Evolutionary conservation across 148 eudicot species (phyloP).

Genomic region (Fagopyrum homotropicum): DNA sequence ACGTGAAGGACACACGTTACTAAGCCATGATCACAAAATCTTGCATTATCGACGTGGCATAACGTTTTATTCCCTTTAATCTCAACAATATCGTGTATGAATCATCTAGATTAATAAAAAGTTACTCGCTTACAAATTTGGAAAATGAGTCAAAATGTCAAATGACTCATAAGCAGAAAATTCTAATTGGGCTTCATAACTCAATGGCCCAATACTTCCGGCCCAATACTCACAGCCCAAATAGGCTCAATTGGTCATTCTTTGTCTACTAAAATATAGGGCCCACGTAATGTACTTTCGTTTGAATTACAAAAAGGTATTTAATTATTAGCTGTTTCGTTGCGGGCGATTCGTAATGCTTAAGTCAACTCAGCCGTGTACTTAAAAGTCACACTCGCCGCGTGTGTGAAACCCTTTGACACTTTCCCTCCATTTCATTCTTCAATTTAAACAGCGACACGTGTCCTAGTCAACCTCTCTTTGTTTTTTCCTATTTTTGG

Average conservation of each 20-base stretch:
- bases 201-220: neutral
- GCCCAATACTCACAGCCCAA: neutral
- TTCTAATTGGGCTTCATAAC: no score
- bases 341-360: neutral
- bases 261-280: no score
- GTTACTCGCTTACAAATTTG: no score
- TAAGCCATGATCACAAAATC: no score
- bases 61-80: no score
- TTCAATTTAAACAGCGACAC: neutral
- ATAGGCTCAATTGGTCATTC: neutral
- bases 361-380: constrained; percentile 2
- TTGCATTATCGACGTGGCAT: no score
- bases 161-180: no score
- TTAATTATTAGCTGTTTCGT: neutral
- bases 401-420: constrained; percentile 11
- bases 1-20: no score
- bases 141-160: no score
- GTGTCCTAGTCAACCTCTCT: neutral
- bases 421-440: neutral
- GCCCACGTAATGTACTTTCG: neutral
- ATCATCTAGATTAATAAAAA: no score
- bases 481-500: neutral
- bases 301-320: neutral
- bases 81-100: no score
- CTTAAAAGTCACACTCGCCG: neutral